Percentiles rank a stretch among this genome's conserved stretches.
These are phyloP conservation scores for Lophiotrema nucula DNA, from an alignment of 495 filamentous ascomycete species.

Conservation along the genomic window DNA sequence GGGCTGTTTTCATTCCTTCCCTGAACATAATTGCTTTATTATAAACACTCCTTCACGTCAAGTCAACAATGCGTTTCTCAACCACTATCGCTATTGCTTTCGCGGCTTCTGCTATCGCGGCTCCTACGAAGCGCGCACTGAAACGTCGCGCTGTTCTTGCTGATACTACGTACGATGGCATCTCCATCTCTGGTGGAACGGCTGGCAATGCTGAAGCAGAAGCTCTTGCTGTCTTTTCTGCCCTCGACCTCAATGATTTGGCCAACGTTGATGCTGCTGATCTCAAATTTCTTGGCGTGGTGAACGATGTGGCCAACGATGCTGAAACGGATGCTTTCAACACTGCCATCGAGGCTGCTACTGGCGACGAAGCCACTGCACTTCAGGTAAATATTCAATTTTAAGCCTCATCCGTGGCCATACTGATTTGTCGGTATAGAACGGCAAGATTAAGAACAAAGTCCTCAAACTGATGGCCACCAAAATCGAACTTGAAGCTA, in stretches of 20 bases:
- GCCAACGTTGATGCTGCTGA: slow-evolving; percentile 38
- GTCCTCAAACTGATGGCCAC: slow-evolving; percentile 51
- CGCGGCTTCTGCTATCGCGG: not conserved
- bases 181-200: slow-evolving; percentile 45
- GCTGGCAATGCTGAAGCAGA: slow-evolving; percentile 46
- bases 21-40: slow-evolving; percentile 5
- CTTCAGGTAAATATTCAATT: slow-evolving; percentile 20
- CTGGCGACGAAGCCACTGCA: slow-evolving; percentile 29
- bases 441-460: slow-evolving; percentile 57
- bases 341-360: slow-evolving; percentile 41
- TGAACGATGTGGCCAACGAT: slow-evolving; percentile 41
- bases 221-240: slow-evolving; percentile 46
- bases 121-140: not conserved
- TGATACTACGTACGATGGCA: slow-evolving; percentile 16
- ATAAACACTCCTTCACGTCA: not conserved
- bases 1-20: slow-evolving; percentile 4
- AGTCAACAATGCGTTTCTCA: slow-evolving; percentile 14
- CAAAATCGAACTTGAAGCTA: slow-evolving; percentile 38
- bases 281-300: slow-evolving; percentile 43
- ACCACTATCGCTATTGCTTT: not conserved
- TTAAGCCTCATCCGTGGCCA: not conserved
- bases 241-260: slow-evolving; percentile 3
- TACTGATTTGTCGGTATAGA: slow-evolving; percentile 33
- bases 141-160: slow-evolving; percentile 16
- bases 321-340: slow-evolving; percentile 47